Conservation (phyloP, 345 rosid genomes). For the Carallia brachiata region DNA sequence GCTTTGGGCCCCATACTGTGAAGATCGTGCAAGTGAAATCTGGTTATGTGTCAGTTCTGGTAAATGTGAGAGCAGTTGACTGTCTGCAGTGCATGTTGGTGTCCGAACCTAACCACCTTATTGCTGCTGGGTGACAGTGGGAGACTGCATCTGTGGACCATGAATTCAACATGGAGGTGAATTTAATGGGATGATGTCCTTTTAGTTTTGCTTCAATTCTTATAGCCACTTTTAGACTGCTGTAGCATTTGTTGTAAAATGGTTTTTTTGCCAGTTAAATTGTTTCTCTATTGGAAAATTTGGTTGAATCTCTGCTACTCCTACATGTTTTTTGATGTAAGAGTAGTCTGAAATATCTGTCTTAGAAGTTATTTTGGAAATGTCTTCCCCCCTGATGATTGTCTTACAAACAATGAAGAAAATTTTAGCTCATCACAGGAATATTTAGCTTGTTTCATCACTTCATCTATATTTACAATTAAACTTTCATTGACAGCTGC, state of each 20-base stretch:
- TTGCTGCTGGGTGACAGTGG: constrained; percentile 77
- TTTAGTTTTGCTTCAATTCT: constrained; percentile 13
- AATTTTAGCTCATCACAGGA: too few species aligned
- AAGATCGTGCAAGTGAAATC: constrained; percentile 61
- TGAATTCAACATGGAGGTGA: constrained; percentile 85
- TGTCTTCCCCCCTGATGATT: not conserved
- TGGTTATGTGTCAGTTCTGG: constrained; percentile 70
- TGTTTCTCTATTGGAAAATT: not conserved
- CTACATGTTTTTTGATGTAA: not conserved
- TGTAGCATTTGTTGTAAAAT: not conserved
- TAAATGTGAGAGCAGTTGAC: constrained; percentile 54
- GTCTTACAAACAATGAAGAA: too few species aligned
- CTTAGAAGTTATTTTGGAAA: constrained; percentile 1
- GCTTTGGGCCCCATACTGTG: constrained; percentile 47
- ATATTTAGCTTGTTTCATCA: not conserved
- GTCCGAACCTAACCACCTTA: constrained; percentile 54
- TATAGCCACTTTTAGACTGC: constrained; percentile 2
- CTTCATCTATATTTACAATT: not conserved
- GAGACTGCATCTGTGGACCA: constrained; percentile 67
- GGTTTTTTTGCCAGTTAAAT: constrained; percentile 1
- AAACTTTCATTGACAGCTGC: too few species aligned
- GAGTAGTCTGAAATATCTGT: not conserved
- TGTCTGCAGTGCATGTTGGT: constrained; percentile 55
- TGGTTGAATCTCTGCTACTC: constrained; percentile 1
- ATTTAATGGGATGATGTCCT: not conserved